Evolutionary conservation across 371 early-diverging fungal species (phyloP), one percentile per base, ranked within the genome.

Genomic region (Capniomyces stellatus): DNA sequence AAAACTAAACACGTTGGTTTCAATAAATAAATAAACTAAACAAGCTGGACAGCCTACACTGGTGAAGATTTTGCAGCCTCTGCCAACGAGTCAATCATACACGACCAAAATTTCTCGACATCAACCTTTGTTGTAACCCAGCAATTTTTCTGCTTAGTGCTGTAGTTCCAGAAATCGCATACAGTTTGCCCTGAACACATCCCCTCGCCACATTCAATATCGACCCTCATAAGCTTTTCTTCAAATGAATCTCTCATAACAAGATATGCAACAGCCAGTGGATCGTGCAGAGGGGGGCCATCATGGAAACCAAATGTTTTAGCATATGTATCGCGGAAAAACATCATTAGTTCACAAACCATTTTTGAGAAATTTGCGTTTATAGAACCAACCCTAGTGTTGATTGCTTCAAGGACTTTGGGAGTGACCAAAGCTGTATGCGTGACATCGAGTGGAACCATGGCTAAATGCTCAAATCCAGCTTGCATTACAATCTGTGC

Each of bases 391-490:
- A 58, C 40, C 3, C 30, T 19, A 2, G 42, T 23, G 2, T 39
- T 19, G n/a, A 68, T 55, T 19, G 56, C 51, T 29, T 57, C 29
- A n/a, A 68, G 41, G 0, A 68, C 29, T 6, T 47, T 51, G 2
- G 52, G 27, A 0, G 58, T 51, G 0, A 60, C 50, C 19, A 65
- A 29, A 0, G 59, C 67, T 0, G 57, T 55, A 44, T 58, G 64
- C 0, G 69, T 64, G n/a, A 67, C 64, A 18, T 69, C 68, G 21
- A 69, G 52, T 4, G 69, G 69, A 0, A 64, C 56, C 54, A 69
- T 52, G 1, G 51, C 46, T 25, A 61, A 39, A 19, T 61, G 55
- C 1, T 8, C 3, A 1, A 61, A 43, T 0, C 61, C 67, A n/a
- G 69, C 39, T 27, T 64, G 29, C 2, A 63, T 29, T 6, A 64